phyloP scores from a whole-genome alignment of 2,329 filamentous ascomycete species.

The Paraconiothyrium sp. region DNA sequence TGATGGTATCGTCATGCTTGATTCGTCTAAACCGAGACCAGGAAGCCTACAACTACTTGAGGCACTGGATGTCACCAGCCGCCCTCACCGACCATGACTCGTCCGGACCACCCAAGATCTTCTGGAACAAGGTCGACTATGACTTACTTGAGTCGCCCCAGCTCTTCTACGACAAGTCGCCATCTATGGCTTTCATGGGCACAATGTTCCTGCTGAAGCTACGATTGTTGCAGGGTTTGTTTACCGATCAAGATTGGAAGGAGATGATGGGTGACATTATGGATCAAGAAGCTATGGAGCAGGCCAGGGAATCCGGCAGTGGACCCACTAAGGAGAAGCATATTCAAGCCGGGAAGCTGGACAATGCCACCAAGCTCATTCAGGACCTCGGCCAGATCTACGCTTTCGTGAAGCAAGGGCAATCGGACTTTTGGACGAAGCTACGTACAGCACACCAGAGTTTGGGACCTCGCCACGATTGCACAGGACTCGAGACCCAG shows the following conservation, averaged over 20 bases:
- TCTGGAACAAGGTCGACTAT: neutral
- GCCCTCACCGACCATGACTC: neutral
- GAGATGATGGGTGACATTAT: neutral
- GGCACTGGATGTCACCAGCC: neutral
- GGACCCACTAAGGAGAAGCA: too few relatives aligned
- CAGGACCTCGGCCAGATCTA: neutral
- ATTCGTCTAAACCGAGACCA: neutral
- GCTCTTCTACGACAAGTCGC: neutral
- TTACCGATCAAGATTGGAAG: neutral
- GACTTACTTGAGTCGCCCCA: neutral
- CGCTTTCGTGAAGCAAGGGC: neutral
- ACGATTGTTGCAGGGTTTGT: neutral
- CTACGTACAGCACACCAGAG: neutral
- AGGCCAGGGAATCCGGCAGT: too few relatives aligned
- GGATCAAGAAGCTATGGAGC: too few relatives aligned
- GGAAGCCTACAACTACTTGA: constrained; percentile 6
- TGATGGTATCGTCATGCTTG: neutral
- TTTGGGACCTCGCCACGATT: neutral
- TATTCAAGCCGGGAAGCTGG: too few relatives aligned
- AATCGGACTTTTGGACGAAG: neutral
- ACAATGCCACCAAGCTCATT: too few relatives aligned
- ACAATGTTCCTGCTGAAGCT: neutral
- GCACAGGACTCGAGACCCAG: neutral
- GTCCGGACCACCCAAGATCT: too few relatives aligned
- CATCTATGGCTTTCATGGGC: neutral